Base-by-base conservation (phyloP, 768 basidiomycete genomes). In the Macrolepiota dolichaula region DNA sequence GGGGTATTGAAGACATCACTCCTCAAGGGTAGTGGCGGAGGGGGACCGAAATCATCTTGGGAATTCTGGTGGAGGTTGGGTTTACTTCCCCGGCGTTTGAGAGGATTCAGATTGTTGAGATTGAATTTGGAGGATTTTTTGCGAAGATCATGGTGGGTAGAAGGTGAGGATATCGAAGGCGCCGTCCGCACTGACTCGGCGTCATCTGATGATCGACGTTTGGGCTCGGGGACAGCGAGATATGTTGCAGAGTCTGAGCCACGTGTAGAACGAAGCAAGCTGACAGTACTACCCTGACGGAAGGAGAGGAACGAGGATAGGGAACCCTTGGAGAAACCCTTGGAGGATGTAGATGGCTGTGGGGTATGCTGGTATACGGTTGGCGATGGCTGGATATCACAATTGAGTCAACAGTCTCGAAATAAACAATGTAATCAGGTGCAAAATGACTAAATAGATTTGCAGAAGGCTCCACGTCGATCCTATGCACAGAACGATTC, bases 291-390 rank as follows among this genome's bases (percentile, higher is more conserved):
- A 13, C 54, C 57, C 17, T 63, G 64, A 2, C 64, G 65, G n/a
- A 70, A 56, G 25, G 68, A 66, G 15, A 56, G 51, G 46, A 65
- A 36, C 32, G 62, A 67, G n/a, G 71, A 64, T 24, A 73, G 64
- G 25, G 74, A 75, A 27, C 67, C 66, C 67, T 73, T 76, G 55
- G 69, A 29, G 63, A 65, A 50, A 62, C 62, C 63, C 66, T 69
- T 42, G 62, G 69, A 42, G 62, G 69, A 27, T 64, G 67, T 2
- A 65, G 63, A 27, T 63, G 66, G 63, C 61, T 53, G 51, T 7
- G 57, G 36, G 32, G 27, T 38, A 17, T 46, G 25, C 17, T 53
- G 54, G 12, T 55, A 59, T 6, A 36, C n/a, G 5, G 40, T 54
- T 10, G 53, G 42, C 29, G 50, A 52, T 24, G 59, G 59, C 36